Percentiles rank a stretch among this genome's conserved stretches.
Conservation (phyloP, 805 yeast genomes). For the Zygotorulaspora florentina region DNA sequence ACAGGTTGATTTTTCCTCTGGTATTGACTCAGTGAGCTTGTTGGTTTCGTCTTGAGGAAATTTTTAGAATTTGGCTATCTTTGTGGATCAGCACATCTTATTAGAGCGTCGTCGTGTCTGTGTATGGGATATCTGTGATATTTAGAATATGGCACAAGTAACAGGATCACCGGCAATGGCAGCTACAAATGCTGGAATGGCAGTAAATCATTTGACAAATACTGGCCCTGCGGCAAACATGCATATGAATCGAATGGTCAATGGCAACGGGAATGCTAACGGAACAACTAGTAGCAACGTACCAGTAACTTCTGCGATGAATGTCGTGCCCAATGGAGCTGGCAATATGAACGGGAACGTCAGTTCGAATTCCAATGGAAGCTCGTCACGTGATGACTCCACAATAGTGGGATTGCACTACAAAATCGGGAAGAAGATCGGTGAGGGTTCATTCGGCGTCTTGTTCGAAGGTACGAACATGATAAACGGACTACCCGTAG, state of each 20-base stretch:
- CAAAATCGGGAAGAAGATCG: constrained; percentile 94
- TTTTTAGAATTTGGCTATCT: too few relatives aligned
- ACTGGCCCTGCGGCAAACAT: constrained; percentile 6
- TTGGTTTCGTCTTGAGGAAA: too few relatives aligned
- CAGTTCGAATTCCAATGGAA: constrained; percentile 1
- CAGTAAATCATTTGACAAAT: constrained; percentile 16
- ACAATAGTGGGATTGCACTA: constrained; percentile 85
- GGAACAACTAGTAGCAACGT: constrained; percentile 6
- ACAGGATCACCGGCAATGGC: constrained; percentile 9
- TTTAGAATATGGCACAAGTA: constrained; percentile 7
- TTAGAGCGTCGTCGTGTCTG: too few relatives aligned
- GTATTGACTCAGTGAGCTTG: too few relatives aligned
- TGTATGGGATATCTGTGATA: constrained; percentile 1
- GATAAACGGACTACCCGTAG: constrained; percentile 88
- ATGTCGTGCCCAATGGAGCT: background rate
- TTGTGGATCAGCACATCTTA: too few relatives aligned
- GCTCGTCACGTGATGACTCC: constrained; percentile 23
- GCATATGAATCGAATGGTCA: constrained; percentile 15
- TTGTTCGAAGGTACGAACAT: constrained; percentile 93
- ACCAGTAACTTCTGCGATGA: constrained; percentile 4
- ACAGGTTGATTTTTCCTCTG: too few relatives aligned
- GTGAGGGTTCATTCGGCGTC: constrained; percentile 98
- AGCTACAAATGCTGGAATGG: constrained; percentile 19
- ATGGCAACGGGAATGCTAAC: constrained; percentile 12
- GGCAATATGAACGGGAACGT: background rate